phyloP scores from a whole-genome alignment of 2,329 filamentous ascomycete species.

The Stylonectria norvegica region DNA sequence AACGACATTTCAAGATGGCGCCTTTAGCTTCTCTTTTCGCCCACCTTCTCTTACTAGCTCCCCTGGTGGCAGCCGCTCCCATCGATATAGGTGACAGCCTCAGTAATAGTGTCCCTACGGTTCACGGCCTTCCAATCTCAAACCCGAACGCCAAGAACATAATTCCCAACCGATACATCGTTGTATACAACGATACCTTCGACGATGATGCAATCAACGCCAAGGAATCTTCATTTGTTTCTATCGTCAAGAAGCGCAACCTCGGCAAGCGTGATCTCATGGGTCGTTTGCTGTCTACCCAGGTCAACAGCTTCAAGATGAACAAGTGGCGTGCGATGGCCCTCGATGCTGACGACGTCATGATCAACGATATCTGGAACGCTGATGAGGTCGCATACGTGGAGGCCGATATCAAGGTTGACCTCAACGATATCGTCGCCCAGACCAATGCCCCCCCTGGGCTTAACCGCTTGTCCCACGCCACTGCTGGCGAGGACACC shows the following conservation, averaged over 20 bases:
- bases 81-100: slow-evolving; percentile 8
- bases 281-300: slow-evolving; percentile 47
- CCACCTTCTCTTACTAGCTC: slow-evolving; percentile 22
- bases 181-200: slow-evolving; percentile 59
- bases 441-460: slow-evolving; percentile 54
- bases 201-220: slow-evolving; percentile 45
- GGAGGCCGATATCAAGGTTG: slow-evolving; percentile 51
- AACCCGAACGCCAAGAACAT: slow-evolving; percentile 48
- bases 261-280: slow-evolving; percentile 47
- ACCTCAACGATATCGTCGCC: slow-evolving; percentile 40
- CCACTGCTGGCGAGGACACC: slow-evolving; percentile 27
- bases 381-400: slow-evolving; percentile 50
- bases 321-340: slow-evolving; percentile 51
- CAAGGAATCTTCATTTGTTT: slow-evolving; percentile 47
- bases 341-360: slow-evolving; percentile 49
- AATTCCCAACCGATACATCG: slow-evolving; percentile 59
- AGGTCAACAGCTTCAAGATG: slow-evolving; percentile 46
- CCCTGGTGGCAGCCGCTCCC: slow-evolving; percentile 29
- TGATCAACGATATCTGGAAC: slow-evolving; percentile 47
- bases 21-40: slow-evolving; percentile 24
- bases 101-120: slow-evolving; percentile 21
- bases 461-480: slow-evolving; percentile 51
- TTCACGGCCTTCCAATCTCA: slow-evolving; percentile 40
- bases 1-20: slow-evolving; percentile 29
- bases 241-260: slow-evolving; percentile 55